Conservation (phyloP, 2,329 filamentous ascomycete genomes). For the Aspergillus sp. region DNA sequence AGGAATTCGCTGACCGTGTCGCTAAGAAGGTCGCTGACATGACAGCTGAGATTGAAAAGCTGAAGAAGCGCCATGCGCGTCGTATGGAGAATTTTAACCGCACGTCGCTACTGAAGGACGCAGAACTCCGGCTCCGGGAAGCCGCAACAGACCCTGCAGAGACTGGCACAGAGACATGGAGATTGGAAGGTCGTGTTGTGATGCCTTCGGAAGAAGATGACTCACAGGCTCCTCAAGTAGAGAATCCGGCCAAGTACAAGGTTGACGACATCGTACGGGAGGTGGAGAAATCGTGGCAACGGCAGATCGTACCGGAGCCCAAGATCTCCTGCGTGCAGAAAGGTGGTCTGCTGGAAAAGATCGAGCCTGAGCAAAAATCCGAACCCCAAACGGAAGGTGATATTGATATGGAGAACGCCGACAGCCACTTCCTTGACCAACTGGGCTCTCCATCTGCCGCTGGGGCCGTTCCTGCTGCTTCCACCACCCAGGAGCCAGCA, state of each 20-base stretch:
- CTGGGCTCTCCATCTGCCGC: constrained; percentile 29
- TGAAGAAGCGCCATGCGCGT: constrained; percentile 77
- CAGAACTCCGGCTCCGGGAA: constrained; percentile 73
- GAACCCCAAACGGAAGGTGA: constrained; percentile 29
- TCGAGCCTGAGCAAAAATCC: constrained; percentile 34
- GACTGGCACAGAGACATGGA: constrained; percentile 62
- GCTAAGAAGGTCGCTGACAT: constrained; percentile 70
- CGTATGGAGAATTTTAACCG: constrained; percentile 73
- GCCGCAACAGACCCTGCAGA: constrained; percentile 59
- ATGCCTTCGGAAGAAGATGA: constrained; percentile 37
- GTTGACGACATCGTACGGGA: constrained; percentile 73
- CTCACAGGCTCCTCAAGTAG: constrained; percentile 39
- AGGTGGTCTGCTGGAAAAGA: constrained; percentile 68
- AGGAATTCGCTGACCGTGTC: constrained; percentile 80
- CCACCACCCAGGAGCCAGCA: constrained; percentile 52
- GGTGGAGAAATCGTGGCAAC: constrained; percentile 70
- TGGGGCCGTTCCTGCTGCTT: constrained; percentile 41
- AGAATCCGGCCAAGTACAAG: constrained; percentile 46
- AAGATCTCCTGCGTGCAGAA: constrained; percentile 72
- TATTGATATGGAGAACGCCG: constrained; percentile 37
- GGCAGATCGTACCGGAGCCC: constrained; percentile 64
- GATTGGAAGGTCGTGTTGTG: constrained; percentile 58
- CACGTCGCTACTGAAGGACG: constrained; percentile 67
- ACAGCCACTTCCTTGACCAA: constrained; percentile 36
- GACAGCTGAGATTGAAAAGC: constrained; percentile 77